Evolutionary conservation across 1,284 basidiomycete genomes (phyloP), one percentile per base, ranked within the genome.

Genomic region (Microbotryum silenes-acaulis): DNA sequence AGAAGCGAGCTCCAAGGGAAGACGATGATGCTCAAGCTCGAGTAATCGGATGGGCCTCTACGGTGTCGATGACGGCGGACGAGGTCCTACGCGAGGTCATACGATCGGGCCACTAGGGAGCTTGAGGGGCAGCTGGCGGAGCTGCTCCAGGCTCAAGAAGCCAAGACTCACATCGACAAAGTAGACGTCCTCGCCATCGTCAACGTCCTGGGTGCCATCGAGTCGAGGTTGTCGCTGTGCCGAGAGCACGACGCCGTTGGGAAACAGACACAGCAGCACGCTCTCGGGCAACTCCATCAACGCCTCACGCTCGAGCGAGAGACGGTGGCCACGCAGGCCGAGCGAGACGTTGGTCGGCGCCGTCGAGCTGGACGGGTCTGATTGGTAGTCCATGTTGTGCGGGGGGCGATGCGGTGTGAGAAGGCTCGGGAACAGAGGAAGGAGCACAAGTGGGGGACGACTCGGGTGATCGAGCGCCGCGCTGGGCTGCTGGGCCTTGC

Each of bases 271-370:
- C 54, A 99, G 81, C 62, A 99, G 79, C 52, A 99, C 91, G 29
- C 89, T 92, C 82, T 99, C 94, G 9, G 94, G 94, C 37, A 99
- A 80, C 75, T 94, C 92, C 92, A 98, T 97, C 75, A 99, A 88
- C 37, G 89, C 92, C 78, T 97, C 94, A 70, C 96, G 83, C 78
- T 98, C 96, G 60, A 99, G 91, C 61, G 89, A 86, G 79, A 97
- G 96, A 70, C 91, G 85, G 69, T 80, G 82, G 63, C 92, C 92
- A 67, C 94, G 85, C 55, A 99, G 81, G 77, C 97, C 94, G 70
- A 99, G 85, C 61, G 89, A 84, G 69, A 98, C 70, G 52, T 65
- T 69, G 27, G 59, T 58, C 37, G 12, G 16, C 25, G 54, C 44
- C 37, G 33, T 56, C 29, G 54, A 27, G 21, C 21, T 37, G 21